Percentiles rank a stretch among this genome's conserved stretches.
phyloP scores from a whole-genome alignment of 306 rosid genomes.

The Fagus sylvatica region DNA sequence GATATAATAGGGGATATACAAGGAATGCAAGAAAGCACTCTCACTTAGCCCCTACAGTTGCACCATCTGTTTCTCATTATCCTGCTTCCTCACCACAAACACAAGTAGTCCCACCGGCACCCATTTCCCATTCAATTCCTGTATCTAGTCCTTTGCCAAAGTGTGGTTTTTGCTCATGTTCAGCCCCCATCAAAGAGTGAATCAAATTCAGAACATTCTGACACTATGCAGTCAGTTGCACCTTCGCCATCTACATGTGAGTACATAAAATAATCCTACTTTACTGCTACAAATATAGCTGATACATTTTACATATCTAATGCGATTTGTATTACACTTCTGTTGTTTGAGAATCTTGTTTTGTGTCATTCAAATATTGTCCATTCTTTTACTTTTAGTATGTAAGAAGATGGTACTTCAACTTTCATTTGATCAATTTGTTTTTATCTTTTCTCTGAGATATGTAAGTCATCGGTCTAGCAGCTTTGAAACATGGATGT shows the following conservation, averaged over 20 bases:
- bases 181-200: conserved; percentile 63
- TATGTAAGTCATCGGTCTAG: background rate
- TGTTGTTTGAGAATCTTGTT: background rate
- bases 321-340: background rate
- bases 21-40: conserved; percentile 43
- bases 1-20: conserved; percentile 44
- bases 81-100: conserved; percentile 52
- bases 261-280: conserved; percentile 35
- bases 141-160: conserved; percentile 71
- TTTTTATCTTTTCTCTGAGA: background rate
- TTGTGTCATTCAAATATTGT: conserved; percentile 2
- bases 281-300: conserved; percentile 22
- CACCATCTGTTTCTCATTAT: conserved; percentile 42
- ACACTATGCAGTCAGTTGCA: conserved; percentile 23
- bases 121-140: conserved; percentile 45
- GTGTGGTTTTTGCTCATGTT: conserved; percentile 68
- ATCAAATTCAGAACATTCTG: conserved; percentile 37
- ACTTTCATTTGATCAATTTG: background rate
- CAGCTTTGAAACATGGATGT: background rate
- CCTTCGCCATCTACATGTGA: conserved; percentile 56
- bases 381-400: background rate
- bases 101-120: conserved; percentile 43
- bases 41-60: conserved; percentile 45
- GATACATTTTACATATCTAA: background rate
- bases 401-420: background rate